Evolutionary conservation across 2,329 filamentous ascomycete genomes (phyloP).

Genomic region (Pseudopyrenochaeta lycopersici): DNA sequence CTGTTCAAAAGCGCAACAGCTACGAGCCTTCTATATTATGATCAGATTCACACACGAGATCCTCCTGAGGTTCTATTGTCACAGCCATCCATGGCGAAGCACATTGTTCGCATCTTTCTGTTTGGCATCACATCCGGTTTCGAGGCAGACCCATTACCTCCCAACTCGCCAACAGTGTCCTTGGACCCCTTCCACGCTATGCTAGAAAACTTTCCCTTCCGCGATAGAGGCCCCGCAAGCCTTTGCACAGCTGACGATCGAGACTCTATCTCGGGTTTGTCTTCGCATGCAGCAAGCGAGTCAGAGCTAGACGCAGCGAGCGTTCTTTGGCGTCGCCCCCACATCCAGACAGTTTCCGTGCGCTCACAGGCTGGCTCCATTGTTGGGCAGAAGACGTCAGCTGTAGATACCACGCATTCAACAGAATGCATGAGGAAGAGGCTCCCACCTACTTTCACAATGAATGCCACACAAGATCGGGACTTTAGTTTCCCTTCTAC

Average conservation of each 20-base stretch:
- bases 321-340: neutral
- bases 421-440: neutral
- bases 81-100: conserved; percentile 1
- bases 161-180: neutral
- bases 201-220: neutral
- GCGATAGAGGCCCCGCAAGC: neutral
- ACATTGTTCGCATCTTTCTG: conserved; percentile 8
- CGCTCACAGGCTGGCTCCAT: neutral
- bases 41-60: neutral
- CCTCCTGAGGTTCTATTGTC: neutral
- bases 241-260: neutral
- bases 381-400: neutral
- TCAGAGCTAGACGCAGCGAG: neutral
- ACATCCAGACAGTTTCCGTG: neutral
- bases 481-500: neutral
- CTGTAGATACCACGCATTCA: neutral
- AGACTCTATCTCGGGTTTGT: neutral
- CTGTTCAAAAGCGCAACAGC: neutral
- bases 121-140: neutral
- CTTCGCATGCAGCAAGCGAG: neutral
- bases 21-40: conserved; percentile 1
- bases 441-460: neutral
- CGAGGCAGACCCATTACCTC: neutral
- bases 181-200: neutral
- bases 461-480: neutral